Base-by-base conservation (phyloP, 257 asterid genomes). In the Solanum stenotomum region DNA sequence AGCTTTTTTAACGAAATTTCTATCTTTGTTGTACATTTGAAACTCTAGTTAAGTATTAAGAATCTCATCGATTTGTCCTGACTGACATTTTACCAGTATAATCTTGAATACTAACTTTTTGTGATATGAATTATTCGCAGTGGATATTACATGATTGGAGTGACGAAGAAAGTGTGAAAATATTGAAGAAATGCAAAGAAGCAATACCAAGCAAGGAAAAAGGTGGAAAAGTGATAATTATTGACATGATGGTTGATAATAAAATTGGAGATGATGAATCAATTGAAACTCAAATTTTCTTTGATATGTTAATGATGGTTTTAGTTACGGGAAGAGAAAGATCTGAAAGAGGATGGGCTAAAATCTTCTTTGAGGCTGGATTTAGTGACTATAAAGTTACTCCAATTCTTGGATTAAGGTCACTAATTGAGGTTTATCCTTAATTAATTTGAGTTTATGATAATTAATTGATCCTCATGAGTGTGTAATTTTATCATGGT, bases 101-200 rank as follows among this genome's bases (percentile, higher is more conserved):
- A 61, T 61, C 3, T 61, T 10, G 10, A 56, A 56, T 67, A 6
- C 77, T 70, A 35, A 75, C 29, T 18, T 18, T 18, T 74, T 74
- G 46, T 23, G 2, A 72, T 76, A 76, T 56, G 38, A 40, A 1
- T n/a, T 10, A 37, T 13, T 34, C 65, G 25, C 87, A 91, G 91
- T 89, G 91, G 91, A 87, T 91, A 56, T 75, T 91, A 37, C 91
- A 90, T 68, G 90, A 89, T 6, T 90, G 89, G 92, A 72, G 67
- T 14, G 92, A 90, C 10, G 87, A 89, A 82, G 89, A 87, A 61
- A 84, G 88, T 8, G 49, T 90, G 16, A 59, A 79, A 31, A 71
- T 85, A 40, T 18, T 91, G 5, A 63, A 85, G 87, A 91, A 81
- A 65, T 89, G 89, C 20, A 91, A 82, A 61, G 90, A 89, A 14